A percentile compares a stretch with the other conserved stretches of the same genome.
These are phyloP conservation scores for Circinella umbellata DNA, from an alignment of 371 early-diverging fungal species.

Conservation along the genomic window DNA sequence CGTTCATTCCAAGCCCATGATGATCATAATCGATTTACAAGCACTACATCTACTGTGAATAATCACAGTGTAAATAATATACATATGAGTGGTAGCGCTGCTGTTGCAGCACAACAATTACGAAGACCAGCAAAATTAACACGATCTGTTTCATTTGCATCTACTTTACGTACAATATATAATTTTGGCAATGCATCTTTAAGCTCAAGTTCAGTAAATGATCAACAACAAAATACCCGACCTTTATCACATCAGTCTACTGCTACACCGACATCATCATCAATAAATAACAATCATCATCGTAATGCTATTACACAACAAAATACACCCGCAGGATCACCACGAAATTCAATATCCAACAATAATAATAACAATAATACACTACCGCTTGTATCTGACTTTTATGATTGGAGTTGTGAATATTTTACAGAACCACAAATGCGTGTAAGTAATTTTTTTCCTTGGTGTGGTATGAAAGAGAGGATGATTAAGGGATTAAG, in stretches of 20 bases:
- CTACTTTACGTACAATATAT: conserved; percentile 53
- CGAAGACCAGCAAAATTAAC: conserved; percentile 43
- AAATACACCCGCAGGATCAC: conserved; percentile 12
- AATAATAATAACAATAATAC: conserved; percentile 11
- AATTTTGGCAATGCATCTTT: conserved; percentile 44
- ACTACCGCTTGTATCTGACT: conserved; percentile 62
- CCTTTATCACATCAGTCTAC: background rate
- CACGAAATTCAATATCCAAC: conserved; percentile 4
- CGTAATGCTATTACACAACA: conserved; percentile 15
- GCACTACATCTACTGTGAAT: conserved; percentile 1
- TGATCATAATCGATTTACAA: conserved; percentile 21
- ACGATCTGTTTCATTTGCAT: conserved; percentile 55
- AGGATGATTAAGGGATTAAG: no score
- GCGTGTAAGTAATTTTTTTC: conserved; percentile 50
- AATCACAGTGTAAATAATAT: conserved; percentile 1
- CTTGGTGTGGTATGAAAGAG: background rate
- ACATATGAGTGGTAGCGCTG: conserved; percentile 14
- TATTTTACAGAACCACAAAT: conserved; percentile 93
- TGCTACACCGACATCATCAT: background rate
- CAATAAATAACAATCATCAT: background rate
- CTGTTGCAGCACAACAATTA: conserved; percentile 13
- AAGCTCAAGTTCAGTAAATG: conserved; percentile 18
- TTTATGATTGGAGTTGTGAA: conserved; percentile 87
- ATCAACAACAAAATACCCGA: conserved; percentile 23
- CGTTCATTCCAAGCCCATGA: conserved; percentile 29